Conservation (phyloP, 345 rosid genomes). For the Atalantia buxifolia region DNA sequence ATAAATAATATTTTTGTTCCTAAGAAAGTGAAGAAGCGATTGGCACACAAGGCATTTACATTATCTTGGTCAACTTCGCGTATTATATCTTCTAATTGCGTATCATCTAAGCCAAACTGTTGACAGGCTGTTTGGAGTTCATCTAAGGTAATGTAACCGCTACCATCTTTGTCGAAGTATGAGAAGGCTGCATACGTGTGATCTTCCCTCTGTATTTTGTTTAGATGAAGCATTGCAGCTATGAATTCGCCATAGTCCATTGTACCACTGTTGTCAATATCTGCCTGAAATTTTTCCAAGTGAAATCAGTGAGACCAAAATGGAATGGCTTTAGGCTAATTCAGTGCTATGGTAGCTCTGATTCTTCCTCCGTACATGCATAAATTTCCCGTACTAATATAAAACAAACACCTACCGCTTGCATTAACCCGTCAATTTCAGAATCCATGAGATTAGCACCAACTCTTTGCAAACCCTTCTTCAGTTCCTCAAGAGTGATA, state of each 20-base stretch:
- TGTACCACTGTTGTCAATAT: conserved; percentile 84
- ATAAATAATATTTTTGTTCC: not conserved
- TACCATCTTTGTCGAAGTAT: conserved; percentile 88
- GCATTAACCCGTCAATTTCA: conserved; percentile 69
- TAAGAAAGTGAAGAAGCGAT: not conserved
- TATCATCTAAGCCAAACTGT: conserved; percentile 65
- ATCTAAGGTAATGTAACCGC: conserved; percentile 85
- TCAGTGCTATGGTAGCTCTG: not conserved
- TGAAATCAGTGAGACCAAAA: not conserved
- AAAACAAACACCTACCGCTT: conserved; percentile 55
- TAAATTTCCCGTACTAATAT: not conserved
- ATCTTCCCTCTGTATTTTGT: conserved; percentile 83
- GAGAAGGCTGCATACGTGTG: conserved; percentile 80
- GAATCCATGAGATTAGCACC: conserved; percentile 76
- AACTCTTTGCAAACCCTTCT: conserved; percentile 71
- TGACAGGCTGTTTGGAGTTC: conserved; percentile 86
- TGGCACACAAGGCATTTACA: conserved; percentile 28
- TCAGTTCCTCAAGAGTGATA: conserved; percentile 86
- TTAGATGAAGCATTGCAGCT: conserved; percentile 92
- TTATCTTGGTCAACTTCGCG: conserved; percentile 83
- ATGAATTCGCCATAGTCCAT: conserved; percentile 89
- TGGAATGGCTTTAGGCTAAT: not conserved
- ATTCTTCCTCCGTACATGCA: not conserved
- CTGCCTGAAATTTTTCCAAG: conserved; percentile 52
- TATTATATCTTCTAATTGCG: conserved; percentile 62